A percentile compares a stretch with the other conserved stretches of the same genome.
Conservation (phyloP, 2,329 filamentous ascomycete species). For the Stachybotrys elegans region DNA sequence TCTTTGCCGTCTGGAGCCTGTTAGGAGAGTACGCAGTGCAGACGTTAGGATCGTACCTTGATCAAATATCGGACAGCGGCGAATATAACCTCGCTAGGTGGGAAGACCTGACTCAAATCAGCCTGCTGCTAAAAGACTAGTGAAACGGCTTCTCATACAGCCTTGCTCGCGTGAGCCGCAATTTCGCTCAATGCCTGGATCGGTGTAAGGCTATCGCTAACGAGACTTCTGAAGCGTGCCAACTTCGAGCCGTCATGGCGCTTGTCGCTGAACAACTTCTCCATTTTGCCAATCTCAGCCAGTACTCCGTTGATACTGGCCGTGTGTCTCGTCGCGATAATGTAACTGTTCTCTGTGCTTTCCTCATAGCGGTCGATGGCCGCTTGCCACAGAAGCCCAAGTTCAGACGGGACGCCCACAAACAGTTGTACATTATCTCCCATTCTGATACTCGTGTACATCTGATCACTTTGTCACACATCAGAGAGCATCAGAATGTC, state of each 20-base stretch:
- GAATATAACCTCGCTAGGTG: constrained; percentile 8
- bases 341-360: background rate
- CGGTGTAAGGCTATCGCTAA: constrained; percentile 6
- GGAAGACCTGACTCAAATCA: constrained; percentile 5
- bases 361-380: constrained; percentile 1
- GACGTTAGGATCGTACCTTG: constrained; percentile 1
- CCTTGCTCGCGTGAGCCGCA: constrained; percentile 7
- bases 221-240: constrained; percentile 7
- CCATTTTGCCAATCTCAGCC: constrained; percentile 3
- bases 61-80: constrained; percentile 8
- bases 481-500: no score
- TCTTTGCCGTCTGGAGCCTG: constrained; percentile 3
- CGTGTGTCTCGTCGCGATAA: background rate
- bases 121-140: background rate
- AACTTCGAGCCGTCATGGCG: constrained; percentile 5
- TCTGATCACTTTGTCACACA: background rate
- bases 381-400: constrained; percentile 2
- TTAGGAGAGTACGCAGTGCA: constrained; percentile 1
- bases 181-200: constrained; percentile 7
- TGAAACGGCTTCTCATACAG: constrained; percentile 2
- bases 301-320: background rate
- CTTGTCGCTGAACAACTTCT: background rate
- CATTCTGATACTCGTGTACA: background rate
- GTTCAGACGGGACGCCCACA: constrained; percentile 3
- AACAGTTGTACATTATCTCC: background rate